These are phyloP conservation scores for Trichoderma gamsii DNA, from an alignment of 495 filamentous ascomycete species.

Conservation along the genomic window DNA sequence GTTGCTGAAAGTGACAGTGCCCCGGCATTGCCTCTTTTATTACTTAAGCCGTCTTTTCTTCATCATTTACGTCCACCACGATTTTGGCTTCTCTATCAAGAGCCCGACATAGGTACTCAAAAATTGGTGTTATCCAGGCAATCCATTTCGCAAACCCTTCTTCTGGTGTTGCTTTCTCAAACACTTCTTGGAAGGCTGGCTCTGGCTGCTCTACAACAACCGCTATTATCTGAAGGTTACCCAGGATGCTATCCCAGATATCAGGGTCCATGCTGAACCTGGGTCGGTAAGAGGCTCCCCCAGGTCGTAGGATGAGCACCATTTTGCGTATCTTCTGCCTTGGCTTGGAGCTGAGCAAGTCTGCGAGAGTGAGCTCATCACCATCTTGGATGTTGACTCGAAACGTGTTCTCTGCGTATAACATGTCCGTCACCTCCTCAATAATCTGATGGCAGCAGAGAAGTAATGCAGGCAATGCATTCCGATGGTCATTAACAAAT, in stretches of 20 bases:
- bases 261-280: neutral
- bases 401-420: neutral
- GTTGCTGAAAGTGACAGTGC: neutral
- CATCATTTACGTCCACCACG: neutral
- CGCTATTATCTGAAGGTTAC: neutral
- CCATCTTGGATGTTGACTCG: neutral
- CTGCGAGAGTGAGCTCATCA: neutral
- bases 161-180: neutral
- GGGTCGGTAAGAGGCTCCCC: neutral
- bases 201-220: neutral
- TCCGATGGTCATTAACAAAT: neutral
- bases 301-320: neutral
- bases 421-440: neutral
- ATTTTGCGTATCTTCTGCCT: neutral
- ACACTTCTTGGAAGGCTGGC: neutral
- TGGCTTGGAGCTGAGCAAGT: neutral
- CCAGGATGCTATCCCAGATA: neutral
- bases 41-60: neutral
- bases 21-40: neutral
- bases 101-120: neutral
- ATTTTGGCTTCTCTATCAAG: neutral
- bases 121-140: neutral
- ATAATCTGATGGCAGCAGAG: neutral
- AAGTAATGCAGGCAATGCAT: neutral
- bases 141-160: neutral